These are phyloP conservation scores for Coniophora puteana DNA, from an alignment of 1,284 basidiomycete species.

Conservation along the genomic window DNA sequence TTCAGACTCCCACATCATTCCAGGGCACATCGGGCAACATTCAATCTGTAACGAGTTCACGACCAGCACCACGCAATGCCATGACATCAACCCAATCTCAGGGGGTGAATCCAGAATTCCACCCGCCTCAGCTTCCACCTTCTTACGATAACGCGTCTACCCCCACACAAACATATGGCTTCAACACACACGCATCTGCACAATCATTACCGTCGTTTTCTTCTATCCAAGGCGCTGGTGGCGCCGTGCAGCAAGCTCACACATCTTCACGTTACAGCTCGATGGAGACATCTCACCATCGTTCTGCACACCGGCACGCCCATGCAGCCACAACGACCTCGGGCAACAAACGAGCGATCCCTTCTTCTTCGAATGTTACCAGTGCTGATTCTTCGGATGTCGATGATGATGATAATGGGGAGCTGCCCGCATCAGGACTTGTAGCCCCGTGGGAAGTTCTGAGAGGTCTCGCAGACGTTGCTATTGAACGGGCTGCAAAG, in stretches of 20 bases:
- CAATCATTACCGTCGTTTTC: constrained; percentile 70
- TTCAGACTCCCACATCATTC: constrained; percentile 25
- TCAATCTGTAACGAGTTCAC: too few species aligned
- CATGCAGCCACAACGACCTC: constrained; percentile 31
- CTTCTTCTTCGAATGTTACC: constrained; percentile 58
- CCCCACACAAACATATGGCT: constrained; percentile 17
- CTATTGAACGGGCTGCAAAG: constrained; percentile 71
- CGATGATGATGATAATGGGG: constrained; percentile 69
- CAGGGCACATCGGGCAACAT: constrained; percentile 16
- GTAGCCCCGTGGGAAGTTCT: constrained; percentile 83
- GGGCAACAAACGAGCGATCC: constrained; percentile 56
- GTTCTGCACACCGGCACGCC: constrained; percentile 33
- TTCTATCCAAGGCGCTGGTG: constrained; percentile 57
- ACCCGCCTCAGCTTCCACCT: constrained; percentile 26
- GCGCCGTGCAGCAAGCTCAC: constrained; percentile 44
- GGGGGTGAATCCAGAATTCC: constrained; percentile 19
- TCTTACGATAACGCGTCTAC: constrained; percentile 17
- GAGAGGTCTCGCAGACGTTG: constrained; percentile 75
- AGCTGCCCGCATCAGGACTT: constrained; percentile 75
- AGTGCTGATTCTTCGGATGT: constrained; percentile 76
- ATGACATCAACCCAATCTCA: constrained; percentile 15
- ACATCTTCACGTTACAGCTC: constrained; percentile 54
- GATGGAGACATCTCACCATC: constrained; percentile 33
- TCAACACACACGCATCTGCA: constrained; percentile 31
- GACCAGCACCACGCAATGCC: constrained; percentile 22